Base-by-base conservation (phyloP, 129 eudicot species). In the Helianthus tuberosus region DNA sequence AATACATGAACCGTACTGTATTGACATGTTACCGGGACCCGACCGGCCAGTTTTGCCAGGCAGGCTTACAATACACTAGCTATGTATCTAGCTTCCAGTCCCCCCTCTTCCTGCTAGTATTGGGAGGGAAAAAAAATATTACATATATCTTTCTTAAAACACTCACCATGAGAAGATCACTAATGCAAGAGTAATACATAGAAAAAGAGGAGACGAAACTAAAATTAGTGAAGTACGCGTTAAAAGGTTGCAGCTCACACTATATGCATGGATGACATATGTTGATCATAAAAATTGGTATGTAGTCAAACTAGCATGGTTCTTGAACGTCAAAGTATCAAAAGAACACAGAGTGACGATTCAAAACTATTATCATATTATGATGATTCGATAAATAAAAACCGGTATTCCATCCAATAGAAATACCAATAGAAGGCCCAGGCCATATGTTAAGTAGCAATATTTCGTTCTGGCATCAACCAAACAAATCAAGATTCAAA, bases 331-430 rank as follows among this genome's bases (percentile, higher is more conserved):
- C 54, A 71, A 23, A 39, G 52, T 66, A 57, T 41, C 23, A 72
- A 57, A 14, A 39, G 41, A 72, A 57, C 43, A 25, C 43, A 57
- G 52, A 14, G 51, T 71, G 53, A 71, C 43, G 76, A 72, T 57
- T 55, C 50, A 46, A 39, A 39, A 71, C 66, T 25, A 15, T 38
- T 55, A 4, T 54, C 55, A 46, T 5, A 66, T 20, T 23, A 66
- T 13, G 32, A 39, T 16, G 43, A 66, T 29, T 29, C 35, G 35
- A 29, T 29, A 29, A 17, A 8, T 11, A 46, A 66, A 12, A 54
- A 39, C 43, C 3, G 35, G 4, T 73, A 0, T 7, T 20, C 46
- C 5, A 44, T 57, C 25, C 29, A 27, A 23, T 36, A 25, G 29
- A 25, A 25, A 25, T 25, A 25, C 29, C 29, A 25, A 25, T 25